phyloP scores from a whole-genome alignment of 2,329 filamentous ascomycete genomes.

The Cladophialophora exuberans region DNA sequence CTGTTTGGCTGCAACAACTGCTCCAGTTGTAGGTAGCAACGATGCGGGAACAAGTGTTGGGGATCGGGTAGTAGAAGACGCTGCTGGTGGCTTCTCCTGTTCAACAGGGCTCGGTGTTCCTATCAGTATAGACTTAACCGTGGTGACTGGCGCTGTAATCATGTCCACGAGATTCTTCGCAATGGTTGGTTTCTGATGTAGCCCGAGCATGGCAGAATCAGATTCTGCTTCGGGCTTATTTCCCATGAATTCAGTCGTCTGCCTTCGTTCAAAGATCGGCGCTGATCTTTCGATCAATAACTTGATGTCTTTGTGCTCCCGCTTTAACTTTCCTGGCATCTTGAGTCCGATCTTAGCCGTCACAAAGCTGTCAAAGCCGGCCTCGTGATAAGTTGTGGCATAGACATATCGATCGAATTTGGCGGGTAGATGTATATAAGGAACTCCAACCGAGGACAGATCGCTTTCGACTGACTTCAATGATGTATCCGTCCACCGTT shows the following conservation, averaged over 20 bases:
- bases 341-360: constrained; percentile 63
- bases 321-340: constrained; percentile 47
- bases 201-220: neutral
- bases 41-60: neutral
- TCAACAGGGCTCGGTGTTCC: constrained; percentile 1
- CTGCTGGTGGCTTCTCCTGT: neutral
- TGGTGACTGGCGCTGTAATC: constrained; percentile 18
- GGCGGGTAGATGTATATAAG: constrained; percentile 39
- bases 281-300: constrained; percentile 8
- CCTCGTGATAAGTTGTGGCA: constrained; percentile 56
- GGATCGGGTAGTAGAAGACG: neutral
- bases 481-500: constrained; percentile 42
- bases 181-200: constrained; percentile 8
- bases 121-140: constrained; percentile 16
- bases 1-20: constrained; percentile 13
- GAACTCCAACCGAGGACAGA: constrained; percentile 41
- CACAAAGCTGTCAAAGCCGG: constrained; percentile 65
- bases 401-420: constrained; percentile 42
- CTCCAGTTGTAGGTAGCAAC: neutral
- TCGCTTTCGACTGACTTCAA: constrained; percentile 55
- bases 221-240: neutral
- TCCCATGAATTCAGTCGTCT: neutral
- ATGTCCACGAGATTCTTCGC: constrained; percentile 15
- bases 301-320: constrained; percentile 35
- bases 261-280: neutral